Evolutionary conservation across 306 rosid species (phyloP).

Genomic region (Castanea crenata): DNA sequence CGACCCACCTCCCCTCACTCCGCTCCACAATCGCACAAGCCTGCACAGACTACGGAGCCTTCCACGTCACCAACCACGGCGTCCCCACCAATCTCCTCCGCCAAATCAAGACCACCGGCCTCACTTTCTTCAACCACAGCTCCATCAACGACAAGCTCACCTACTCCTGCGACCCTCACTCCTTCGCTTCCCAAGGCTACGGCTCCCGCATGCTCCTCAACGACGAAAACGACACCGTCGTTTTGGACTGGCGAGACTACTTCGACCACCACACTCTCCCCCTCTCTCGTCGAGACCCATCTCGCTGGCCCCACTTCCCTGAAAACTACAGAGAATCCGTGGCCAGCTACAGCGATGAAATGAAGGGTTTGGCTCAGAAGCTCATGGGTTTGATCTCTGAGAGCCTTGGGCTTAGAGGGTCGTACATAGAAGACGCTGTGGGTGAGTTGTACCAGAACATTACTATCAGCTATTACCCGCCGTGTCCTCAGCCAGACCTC

Average conservation of each 20-base stretch:
- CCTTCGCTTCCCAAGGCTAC: slow-evolving; percentile 80
- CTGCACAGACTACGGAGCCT: slow-evolving; percentile 80
- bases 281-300: slow-evolving; percentile 72
- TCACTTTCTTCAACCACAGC: slow-evolving; percentile 57
- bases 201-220: slow-evolving; percentile 72
- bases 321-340: slow-evolving; percentile 46
- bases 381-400: slow-evolving; percentile 64
- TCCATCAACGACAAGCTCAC: slow-evolving; percentile 58
- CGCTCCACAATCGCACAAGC: slow-evolving; percentile 43
- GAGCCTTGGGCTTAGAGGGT: slow-evolving; percentile 56
- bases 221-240: slow-evolving; percentile 32
- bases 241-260: slow-evolving; percentile 91
- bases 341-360: slow-evolving; percentile 46
- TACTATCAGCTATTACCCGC: slow-evolving; percentile 85
- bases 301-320: slow-evolving; percentile 68
- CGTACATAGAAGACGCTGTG: slow-evolving; percentile 61
- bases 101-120: slow-evolving; percentile 45
- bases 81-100: slow-evolving; percentile 43
- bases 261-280: slow-evolving; percentile 91
- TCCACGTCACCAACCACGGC: slow-evolving; percentile 78
- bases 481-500: slow-evolving; percentile 83
- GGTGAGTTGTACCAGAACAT: slow-evolving; percentile 79
- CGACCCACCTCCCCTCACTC: slow-evolving; percentile 29
- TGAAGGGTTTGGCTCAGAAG: slow-evolving; percentile 59
- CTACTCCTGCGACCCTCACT: slow-evolving; percentile 49